These are phyloP conservation scores for Spathaspora sp. DNA, from an alignment of 1,139 yeast genomes.

Conservation along the genomic window DNA sequence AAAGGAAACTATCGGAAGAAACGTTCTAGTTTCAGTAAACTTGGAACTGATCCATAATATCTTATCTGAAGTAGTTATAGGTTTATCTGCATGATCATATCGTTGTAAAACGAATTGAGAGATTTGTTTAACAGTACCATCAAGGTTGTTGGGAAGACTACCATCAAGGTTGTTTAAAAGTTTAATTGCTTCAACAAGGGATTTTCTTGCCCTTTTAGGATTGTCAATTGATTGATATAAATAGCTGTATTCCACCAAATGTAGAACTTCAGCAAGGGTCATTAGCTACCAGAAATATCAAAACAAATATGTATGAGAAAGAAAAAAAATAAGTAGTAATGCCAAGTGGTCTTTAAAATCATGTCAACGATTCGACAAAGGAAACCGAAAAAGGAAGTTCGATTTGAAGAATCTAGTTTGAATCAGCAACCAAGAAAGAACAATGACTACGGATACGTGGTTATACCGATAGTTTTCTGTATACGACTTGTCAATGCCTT, in stretches of 20 bases:
- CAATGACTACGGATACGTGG: no score
- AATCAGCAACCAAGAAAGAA: not conserved
- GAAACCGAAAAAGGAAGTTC: conserved; percentile 2
- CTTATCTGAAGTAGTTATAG: conserved; percentile 19
- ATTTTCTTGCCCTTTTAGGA: conserved; percentile 17
- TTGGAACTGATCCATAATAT: conserved; percentile 48
- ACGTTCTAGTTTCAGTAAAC: conserved; percentile 21
- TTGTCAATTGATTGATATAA: conserved; percentile 18
- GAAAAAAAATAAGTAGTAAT: conserved; percentile 13
- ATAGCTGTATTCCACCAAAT: conserved; percentile 16
- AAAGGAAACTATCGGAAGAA: conserved; percentile 37
- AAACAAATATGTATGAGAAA: not conserved
- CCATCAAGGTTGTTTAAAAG: conserved; percentile 22
- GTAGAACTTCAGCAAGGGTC: conserved; percentile 9
- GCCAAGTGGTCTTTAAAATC: conserved; percentile 19
- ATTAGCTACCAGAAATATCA: conserved; percentile 1
- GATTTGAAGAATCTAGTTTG: not conserved
- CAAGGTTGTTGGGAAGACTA: not conserved
- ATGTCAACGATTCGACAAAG: conserved; percentile 3
- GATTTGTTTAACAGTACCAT: conserved; percentile 11
- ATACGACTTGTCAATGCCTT: conserved; percentile 55
- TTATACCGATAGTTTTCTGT: conserved; percentile 11
- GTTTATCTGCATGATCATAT: conserved; percentile 18
- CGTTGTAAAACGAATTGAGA: conserved; percentile 22
- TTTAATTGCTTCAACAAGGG: conserved; percentile 26